Conservation (phyloP, 331 rosid genomes). For the Phaseolus coccineus region DNA sequence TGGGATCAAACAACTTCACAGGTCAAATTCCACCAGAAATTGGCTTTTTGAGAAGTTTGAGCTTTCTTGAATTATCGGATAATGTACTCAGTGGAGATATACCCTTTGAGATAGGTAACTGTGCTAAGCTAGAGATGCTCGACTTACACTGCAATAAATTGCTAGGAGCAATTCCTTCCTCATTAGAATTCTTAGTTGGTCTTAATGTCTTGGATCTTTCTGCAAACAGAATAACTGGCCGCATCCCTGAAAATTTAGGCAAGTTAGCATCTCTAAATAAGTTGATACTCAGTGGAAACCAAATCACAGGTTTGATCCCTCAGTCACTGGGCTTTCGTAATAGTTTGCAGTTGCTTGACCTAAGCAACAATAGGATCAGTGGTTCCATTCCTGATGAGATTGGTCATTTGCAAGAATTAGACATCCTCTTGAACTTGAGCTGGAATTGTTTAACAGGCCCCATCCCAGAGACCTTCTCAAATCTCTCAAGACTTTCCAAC, state of each 20-base stretch:
- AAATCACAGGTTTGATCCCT: constrained; percentile 64
- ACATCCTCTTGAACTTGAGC: constrained; percentile 78
- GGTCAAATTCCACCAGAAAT: constrained; percentile 75
- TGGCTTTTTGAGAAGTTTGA: constrained; percentile 61
- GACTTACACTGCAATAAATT: constrained; percentile 75
- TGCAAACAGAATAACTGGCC: constrained; percentile 60
- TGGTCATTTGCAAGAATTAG: constrained; percentile 75
- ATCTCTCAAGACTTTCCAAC: constrained; percentile 17
- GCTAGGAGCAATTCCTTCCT: constrained; percentile 67
- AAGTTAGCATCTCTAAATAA: constrained; percentile 69
- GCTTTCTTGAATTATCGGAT: constrained; percentile 74
- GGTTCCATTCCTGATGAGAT: constrained; percentile 75
- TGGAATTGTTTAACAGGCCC: constrained; percentile 58
- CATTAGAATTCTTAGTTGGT: constrained; percentile 57
- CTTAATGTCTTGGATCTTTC: constrained; percentile 79
- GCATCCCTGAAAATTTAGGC: constrained; percentile 66
- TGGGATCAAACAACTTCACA: constrained; percentile 72
- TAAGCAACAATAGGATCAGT: constrained; percentile 52
- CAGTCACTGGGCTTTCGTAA: constrained; percentile 65
- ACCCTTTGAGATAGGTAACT: constrained; percentile 65
- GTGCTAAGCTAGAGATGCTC: constrained; percentile 76
- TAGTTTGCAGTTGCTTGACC: constrained; percentile 69
- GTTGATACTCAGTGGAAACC: constrained; percentile 64
- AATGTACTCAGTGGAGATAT: constrained; percentile 63
- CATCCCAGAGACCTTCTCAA: constrained; percentile 4